Base-by-base conservation (phyloP, 768 basidiomycete species). In the Pleurotus sapidus region DNA sequence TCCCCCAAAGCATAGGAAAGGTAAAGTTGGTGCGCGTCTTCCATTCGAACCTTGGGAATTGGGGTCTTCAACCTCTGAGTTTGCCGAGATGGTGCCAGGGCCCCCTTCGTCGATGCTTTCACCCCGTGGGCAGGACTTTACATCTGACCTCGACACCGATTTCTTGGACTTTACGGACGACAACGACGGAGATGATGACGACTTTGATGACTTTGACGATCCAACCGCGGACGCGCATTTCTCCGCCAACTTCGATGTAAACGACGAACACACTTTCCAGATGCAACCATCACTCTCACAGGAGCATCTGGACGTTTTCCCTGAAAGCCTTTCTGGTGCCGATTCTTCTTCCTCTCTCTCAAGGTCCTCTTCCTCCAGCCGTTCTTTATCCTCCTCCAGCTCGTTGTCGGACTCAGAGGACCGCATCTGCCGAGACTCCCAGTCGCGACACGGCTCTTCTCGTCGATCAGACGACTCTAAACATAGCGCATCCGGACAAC, bases 31-130 rank as follows among this genome's bases (percentile, higher is more conserved):
- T 42, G 82, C 81, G 1, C 64, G 72, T 0, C 70, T 84, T 6
- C 82, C 82, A 0, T 77, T 74, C 57, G 82, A 84, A 63, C 82
- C 82, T 45, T 84, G 82, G 82, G 77, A 82, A 58, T 70, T 68
- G n/a, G 62, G 51, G 60, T 57, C 38, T 60, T 60, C 43, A 17
- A 59, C 59, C 51, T 58, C 61, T n/a, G 63, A 57, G 43, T 27
- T 18, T 23, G 61, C 61, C n/a, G 56, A 58, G 38, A 60, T 62
- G 38, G 46, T 47, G 50, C 57, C 25, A 55, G 56, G 17, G 17
- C 20, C 5, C 40, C 55, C 17, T 42, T 17, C 49, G 30, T 25
- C 45, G 54, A 46, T 23, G 50, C 57, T 47, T 12, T 53, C 53
- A 8, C 23, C 48, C 20, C 46, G 7, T 42, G 30, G 58, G 17